phyloP scores from a whole-genome alignment of 257 asterid species.

The Knoxia roxburghii region DNA sequence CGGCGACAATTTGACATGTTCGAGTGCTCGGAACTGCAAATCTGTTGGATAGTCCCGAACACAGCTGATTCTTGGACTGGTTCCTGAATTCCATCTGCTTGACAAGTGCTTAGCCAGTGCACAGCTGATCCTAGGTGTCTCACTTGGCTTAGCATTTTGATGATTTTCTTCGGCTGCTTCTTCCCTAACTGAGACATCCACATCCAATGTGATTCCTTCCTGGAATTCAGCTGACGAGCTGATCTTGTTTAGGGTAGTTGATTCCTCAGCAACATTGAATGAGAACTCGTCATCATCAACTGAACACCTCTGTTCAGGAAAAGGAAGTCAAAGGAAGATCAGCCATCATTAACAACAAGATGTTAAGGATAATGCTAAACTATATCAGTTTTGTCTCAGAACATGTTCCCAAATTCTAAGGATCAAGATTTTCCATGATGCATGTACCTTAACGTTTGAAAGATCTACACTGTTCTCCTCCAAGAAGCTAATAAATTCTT shows the following conservation, averaged over 20 bases:
- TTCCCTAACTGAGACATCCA: conserved; percentile 17
- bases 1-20: conserved; percentile 88
- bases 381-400: no score
- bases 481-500: conserved; percentile 72
- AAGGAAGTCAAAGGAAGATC: conserved; percentile 12
- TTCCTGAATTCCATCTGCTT: conserved; percentile 80
- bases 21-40: conserved; percentile 78
- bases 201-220: conserved; percentile 10
- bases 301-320: conserved; percentile 58
- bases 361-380: background rate
- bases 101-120: conserved; percentile 62
- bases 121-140: conserved; percentile 13
- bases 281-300: conserved; percentile 68
- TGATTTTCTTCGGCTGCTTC: conserved; percentile 3
- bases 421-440: background rate
- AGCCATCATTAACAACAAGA: conserved; percentile 6
- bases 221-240: conserved; percentile 24
- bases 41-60: conserved; percentile 83
- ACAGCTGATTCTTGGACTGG: conserved; percentile 87
- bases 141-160: conserved; percentile 25
- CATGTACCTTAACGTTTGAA: conserved; percentile 63
- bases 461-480: conserved; percentile 77
- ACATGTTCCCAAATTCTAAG: no score
- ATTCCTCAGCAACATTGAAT: conserved; percentile 25
- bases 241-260: conserved; percentile 3